Evolutionary conservation across 1,139 yeast species (phyloP).

Genomic region (Candida labiduridarum): DNA sequence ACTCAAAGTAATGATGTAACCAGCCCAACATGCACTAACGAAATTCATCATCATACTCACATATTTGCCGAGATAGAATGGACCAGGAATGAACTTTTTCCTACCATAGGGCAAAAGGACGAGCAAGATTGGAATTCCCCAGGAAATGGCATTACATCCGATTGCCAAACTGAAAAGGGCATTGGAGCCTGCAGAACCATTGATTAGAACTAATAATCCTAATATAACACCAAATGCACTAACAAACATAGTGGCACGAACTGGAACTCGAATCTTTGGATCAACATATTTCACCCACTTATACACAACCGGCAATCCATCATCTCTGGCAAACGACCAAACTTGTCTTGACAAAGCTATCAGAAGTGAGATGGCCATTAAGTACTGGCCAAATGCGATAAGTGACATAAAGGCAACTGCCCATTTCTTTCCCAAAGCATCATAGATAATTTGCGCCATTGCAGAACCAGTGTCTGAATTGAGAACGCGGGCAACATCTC

Average conservation of each 20-base stretch:
- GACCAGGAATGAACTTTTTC: conserved; percentile 58
- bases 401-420: conserved; percentile 65
- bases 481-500: conserved; percentile 49
- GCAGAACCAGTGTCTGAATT: conserved; percentile 52
- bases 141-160: conserved; percentile 45
- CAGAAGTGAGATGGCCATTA: conserved; percentile 56
- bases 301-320: conserved; percentile 45
- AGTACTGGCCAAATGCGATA: conserved; percentile 61
- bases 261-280: conserved; percentile 55
- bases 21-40: conserved; percentile 28
- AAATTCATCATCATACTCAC: conserved; percentile 39
- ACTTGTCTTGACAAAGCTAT: conserved; percentile 42
- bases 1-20: conserved; percentile 34
- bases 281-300: conserved; percentile 55
- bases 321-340: conserved; percentile 45
- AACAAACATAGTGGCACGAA: conserved; percentile 60
- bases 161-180: conserved; percentile 55
- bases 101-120: conserved; percentile 45
- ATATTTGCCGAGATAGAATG: conserved; percentile 58
- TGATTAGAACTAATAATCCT: conserved; percentile 61
- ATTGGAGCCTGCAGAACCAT: conserved; percentile 55
- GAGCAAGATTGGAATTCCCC: conserved; percentile 35
- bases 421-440: conserved; percentile 71
- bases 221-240: conserved; percentile 49
- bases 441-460: conserved; percentile 66